A percentile compares a stretch with the other conserved stretches of the same genome.
Conservation (phyloP, 2,329 filamentous ascomycete species). For the Aspergillus sp. region DNA sequence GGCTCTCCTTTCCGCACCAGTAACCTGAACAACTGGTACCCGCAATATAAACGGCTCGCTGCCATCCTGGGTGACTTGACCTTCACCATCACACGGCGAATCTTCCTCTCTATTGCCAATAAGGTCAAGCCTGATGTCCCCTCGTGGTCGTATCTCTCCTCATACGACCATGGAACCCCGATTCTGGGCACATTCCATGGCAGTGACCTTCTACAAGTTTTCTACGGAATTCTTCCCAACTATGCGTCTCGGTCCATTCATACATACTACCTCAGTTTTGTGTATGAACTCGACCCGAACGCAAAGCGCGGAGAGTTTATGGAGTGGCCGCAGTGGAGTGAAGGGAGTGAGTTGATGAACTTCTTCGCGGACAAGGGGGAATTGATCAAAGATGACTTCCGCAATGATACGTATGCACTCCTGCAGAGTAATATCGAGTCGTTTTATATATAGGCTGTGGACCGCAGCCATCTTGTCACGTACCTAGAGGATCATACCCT, state of each 20-base stretch:
- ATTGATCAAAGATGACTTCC: constrained; percentile 47
- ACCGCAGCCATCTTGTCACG: no score
- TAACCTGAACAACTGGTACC: constrained; percentile 65
- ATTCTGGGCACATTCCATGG: constrained; percentile 73
- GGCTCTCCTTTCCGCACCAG: constrained; percentile 71
- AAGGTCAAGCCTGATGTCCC: constrained; percentile 54
- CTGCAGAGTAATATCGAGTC: constrained; percentile 22
- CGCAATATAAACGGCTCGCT: constrained; percentile 71
- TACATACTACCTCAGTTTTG: constrained; percentile 68
- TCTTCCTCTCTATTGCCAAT: constrained; percentile 51
- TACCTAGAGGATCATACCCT: no score
- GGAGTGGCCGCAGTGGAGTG: constrained; percentile 54
- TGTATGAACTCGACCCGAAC: constrained; percentile 69
- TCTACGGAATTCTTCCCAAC: constrained; percentile 60
- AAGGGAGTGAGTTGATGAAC: constrained; percentile 47
- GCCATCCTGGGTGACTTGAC: constrained; percentile 71
- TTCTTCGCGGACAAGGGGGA: constrained; percentile 36
- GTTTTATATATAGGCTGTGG: constrained; percentile 17
- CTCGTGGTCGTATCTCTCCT: constrained; percentile 69
- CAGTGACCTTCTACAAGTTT: constrained; percentile 64
- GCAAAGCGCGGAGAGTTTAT: constrained; percentile 37
- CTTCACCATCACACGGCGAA: constrained; percentile 67
- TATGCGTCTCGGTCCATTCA: constrained; percentile 57
- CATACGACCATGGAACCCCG: constrained; percentile 66
- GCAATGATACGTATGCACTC: constrained; percentile 40